Conservation (phyloP, 768 basidiomycete genomes). For the Termitomyces sp. region DNA sequence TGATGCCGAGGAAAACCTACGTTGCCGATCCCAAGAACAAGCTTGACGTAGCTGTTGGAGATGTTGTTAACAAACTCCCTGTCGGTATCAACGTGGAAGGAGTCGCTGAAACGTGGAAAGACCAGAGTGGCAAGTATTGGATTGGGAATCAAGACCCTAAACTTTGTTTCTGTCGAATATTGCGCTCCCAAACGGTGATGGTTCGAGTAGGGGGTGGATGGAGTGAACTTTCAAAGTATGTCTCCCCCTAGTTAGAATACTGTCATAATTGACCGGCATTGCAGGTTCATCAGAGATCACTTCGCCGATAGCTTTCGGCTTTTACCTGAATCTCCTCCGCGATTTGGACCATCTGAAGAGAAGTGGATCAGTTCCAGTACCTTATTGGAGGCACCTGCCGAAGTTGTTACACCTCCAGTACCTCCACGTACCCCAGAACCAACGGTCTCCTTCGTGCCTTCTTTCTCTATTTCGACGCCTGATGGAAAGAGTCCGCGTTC, state of each 20-base stretch:
- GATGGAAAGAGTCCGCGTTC: constrained; percentile 51
- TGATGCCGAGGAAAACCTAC: constrained; percentile 61
- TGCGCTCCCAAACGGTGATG: constrained; percentile 93
- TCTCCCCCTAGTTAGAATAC: constrained; percentile 10
- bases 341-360: constrained; percentile 55
- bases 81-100: constrained; percentile 83
- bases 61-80: constrained; percentile 86
- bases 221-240: constrained; percentile 87
- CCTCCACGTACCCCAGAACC: constrained; percentile 69
- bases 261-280: constrained; percentile 8
- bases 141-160: constrained; percentile 90
- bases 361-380: constrained; percentile 84
- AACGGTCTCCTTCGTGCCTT: constrained; percentile 51
- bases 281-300: constrained; percentile 83
- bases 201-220: constrained; percentile 95
- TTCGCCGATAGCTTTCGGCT: constrained; percentile 82
- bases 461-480: constrained; percentile 64
- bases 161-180: constrained; percentile 88
- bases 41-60: constrained; percentile 89
- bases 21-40: constrained; percentile 88
- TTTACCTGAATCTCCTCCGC: constrained; percentile 62
- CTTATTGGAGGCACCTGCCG: constrained; percentile 52
- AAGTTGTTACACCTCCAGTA: constrained; percentile 30
- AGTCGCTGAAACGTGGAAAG: constrained; percentile 83
- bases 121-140: constrained; percentile 95